Evolutionary conservation across 2,329 filamentous ascomycete genomes (phyloP), one percentile per base, ranked within the genome.

Genomic region (Nigrograna mackinnonii): DNA sequence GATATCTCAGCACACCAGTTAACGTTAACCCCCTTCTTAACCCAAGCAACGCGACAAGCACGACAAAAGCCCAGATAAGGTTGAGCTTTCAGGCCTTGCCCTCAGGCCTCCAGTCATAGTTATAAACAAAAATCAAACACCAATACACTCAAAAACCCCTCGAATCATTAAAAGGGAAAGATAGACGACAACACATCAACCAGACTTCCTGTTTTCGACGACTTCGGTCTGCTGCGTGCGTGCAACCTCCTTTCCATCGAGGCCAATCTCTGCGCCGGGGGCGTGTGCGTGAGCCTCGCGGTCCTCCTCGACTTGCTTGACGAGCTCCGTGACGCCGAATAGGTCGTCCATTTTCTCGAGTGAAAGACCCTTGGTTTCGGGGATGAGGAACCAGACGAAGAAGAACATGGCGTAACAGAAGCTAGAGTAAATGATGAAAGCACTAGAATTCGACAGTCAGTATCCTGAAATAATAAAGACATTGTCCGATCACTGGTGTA

Each of bases 351-450:
- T 85, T 63, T 77, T 79, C 67, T 86, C 83, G 45, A 86, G 71
- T 32, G 73, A 75, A 22, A 76, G 46, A 13, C 85, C 85, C 72
- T 88, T 88, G 9, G 85, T 89, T 69, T 89, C 85, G 0, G 85
- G 85, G n/a, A 87, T 77, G 48, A 84, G 78, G 71, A 85, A 83
- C 74, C 77, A 86, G 30, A 83, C 81, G 58, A 85, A 86, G 39
- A 84, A 49, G 47, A 80, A 79, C 80, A 87, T 86, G 53, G 74
- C 60, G 54, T 84, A 76, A 62, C 83, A 84, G 65, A 87, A 87
- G 40, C 67, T 77, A 7, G 82, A 79, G 63, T 86, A 89, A 56
- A 87, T 82, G 61, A 89, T 79, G 67, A 86, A 89, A 20, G 84
- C 84, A 21, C 81, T 83, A 39, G 72, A 75, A 5, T 62, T 49